Evolutionary conservation across 345 rosid genomes (phyloP), one percentile per base, ranked within the genome.

Genomic region (Populus simonii): DNA sequence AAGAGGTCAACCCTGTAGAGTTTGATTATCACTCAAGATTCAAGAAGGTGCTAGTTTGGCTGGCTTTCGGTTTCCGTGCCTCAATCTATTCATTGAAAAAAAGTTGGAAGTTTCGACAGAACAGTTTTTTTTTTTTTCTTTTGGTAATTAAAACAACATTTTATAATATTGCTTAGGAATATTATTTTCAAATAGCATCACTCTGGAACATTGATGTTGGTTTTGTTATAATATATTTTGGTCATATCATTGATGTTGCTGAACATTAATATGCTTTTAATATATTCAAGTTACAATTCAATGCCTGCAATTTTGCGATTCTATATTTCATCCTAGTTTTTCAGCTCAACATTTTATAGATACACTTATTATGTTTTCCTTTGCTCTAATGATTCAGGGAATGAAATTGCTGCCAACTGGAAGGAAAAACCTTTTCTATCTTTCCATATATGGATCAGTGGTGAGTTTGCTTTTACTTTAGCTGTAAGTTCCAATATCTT

Each of bases 331-430:
- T 23, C 18, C 33, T 59, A 63, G 47, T 17, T 22, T 22, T 57
- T 2, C 15, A 23, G 20, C 15, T 66, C 68, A 5, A 25, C 20
- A 57, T 25, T 31, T 15, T 36, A 8, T 10, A 51, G 67, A 57
- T 59, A 71, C 45, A 63, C 39, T 70, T 51, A 36, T 39, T 15
- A 22, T 67, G 51, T 62, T 57, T 61, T 31, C 22, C 35, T 36
- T 72, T 23, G 65, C n/a, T 49, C 6, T 65, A 61, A 47, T 71
- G 68, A 31, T 85, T 74, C 68, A 92, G 97, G 98, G 88, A 77
- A 92, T 93, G 98, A 92, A 87, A 66, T 79, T 93, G 7, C 83
- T 93, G 83, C 94, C 94, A 27, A 81, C 92, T 57, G 92, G 94
- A 82, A 89, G 92, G 84, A 93, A 90, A 51, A 92, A 83, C 82